A percentile compares a stretch with the other conserved stretches of the same genome.
Evolutionary conservation across 2,329 filamentous ascomycete genomes (phyloP).

Genomic region (Plectosphaerella sp.): DNA sequence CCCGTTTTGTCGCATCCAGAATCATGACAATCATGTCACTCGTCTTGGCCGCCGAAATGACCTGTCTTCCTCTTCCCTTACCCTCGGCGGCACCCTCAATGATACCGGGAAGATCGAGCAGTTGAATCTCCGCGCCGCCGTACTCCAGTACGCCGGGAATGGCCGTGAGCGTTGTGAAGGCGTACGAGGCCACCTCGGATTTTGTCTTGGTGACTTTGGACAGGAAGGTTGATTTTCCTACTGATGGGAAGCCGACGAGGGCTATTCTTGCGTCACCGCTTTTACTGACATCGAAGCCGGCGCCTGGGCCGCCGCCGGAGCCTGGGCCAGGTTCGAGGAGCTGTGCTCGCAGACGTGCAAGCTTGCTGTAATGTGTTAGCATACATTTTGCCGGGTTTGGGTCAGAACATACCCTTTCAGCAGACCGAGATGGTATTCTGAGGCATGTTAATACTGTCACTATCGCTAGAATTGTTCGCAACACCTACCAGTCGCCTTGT

Average conservation of each 20-base stretch:
- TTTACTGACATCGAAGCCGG: slow-evolving; percentile 93
- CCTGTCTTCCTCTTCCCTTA: slow-evolving; percentile 91
- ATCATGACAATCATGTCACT: slow-evolving; percentile 97
- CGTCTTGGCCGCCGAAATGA: slow-evolving; percentile 97
- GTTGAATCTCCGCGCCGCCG: slow-evolving; percentile 95
- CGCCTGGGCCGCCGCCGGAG: slow-evolving; percentile 69
- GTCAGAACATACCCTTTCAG: slow-evolving; percentile 74
- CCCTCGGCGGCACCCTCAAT: slow-evolving; percentile 96
- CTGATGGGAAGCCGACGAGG: slow-evolving; percentile 96
- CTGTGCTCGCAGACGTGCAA: slow-evolving; percentile 89
- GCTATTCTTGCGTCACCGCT: slow-evolving; percentile 95
- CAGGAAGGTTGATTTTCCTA: slow-evolving; percentile 98
- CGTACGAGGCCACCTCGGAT: slow-evolving; percentile 91
- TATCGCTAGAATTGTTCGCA: background rate
- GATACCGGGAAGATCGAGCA: slow-evolving; percentile 95
- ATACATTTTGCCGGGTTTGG: background rate
- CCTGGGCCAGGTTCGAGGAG: slow-evolving; percentile 85
- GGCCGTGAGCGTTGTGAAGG: slow-evolving; percentile 95
- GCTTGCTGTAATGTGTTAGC: slow-evolving; percentile 60
- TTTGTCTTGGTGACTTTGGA: slow-evolving; percentile 98
- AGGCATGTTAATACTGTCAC: background rate
- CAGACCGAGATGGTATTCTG: slow-evolving; percentile 97
- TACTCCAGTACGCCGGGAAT: slow-evolving; percentile 98
- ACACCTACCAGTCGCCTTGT: slow-evolving; percentile 90
- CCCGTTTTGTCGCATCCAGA: slow-evolving; percentile 91